Evolutionary conservation across 768 basidiomycete species (phyloP), one percentile per base, ranked within the genome.

Genomic region (Naematelia encephala): DNA sequence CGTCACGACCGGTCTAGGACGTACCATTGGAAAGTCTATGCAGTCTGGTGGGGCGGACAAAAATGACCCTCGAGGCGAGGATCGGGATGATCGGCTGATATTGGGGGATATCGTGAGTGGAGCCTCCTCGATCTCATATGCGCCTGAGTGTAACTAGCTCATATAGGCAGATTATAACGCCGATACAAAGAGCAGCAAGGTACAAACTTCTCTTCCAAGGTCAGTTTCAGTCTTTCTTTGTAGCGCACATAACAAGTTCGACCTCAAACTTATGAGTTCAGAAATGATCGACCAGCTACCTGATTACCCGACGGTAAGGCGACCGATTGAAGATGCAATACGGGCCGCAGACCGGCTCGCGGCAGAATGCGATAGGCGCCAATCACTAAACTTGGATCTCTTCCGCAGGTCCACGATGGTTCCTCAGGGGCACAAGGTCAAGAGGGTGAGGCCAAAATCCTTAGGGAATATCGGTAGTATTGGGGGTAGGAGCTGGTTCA

Each of bases 151-250:
- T 34, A 39, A 25, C 10, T 28, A 14, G 47, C 49, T 16, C 22
- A 50, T 14, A 30, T 21, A 13, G 25, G 26, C 12, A 69, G 65
- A 58, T 72, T 39, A 63, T 72, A 42, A 61, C 58, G 52, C 70
- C 68, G 4, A 68, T 69, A 1, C 67, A 67, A 34, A 45, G 70
- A 26, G 68, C 68, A 22, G 28, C 61, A 13, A 28, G 70, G 19
- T 72, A 72, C 48, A 62, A 56, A 21, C 60, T 72, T 3, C 60
- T 72, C 26, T 72, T 72, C 57, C 43, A 59, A 26, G 66, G 61
- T 62, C 26, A 51, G 66, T 51, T n/a, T 21, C 25, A 13, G 23
- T 42, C 2, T 42, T 43, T n/a, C 16, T 5, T n/a, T 4, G 26
- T 56, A 2, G 23, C 39, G 4, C 12, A 19, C 47, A 48, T 28